Conservation (phyloP, 768 basidiomycete genomes). For the Mycena rosella region DNA sequence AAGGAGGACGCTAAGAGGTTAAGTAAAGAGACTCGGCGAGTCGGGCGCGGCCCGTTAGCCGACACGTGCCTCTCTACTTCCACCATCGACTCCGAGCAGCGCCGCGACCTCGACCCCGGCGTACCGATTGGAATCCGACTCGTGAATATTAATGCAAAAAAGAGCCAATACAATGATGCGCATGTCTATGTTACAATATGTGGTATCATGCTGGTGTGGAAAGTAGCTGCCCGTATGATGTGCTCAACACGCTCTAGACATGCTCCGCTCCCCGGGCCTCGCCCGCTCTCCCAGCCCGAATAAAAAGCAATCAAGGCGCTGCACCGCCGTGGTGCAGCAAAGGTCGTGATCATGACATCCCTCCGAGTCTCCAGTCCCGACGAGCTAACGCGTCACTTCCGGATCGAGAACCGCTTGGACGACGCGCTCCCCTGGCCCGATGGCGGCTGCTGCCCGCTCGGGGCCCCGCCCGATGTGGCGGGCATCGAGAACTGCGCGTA, state of each 20-base stretch:
- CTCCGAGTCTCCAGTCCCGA: neutral
- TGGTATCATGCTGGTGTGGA: conserved; percentile 27
- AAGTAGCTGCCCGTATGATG: conserved; percentile 11
- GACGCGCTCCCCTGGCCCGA: conserved; percentile 27
- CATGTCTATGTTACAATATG: conserved; percentile 27
- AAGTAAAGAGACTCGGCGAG: too few relatives aligned
- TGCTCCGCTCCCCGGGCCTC: conserved; percentile 12
- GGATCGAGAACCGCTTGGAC: conserved; percentile 50
- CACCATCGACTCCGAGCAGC: conserved; percentile 19
- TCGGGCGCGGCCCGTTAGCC: neutral
- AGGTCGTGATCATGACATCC: conserved; percentile 23
- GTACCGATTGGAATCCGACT: conserved; percentile 34
- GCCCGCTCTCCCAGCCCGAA: conserved; percentile 17
- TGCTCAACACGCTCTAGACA: conserved; percentile 27
- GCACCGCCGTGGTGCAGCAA: conserved; percentile 1
- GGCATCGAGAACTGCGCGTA: conserved; percentile 62
- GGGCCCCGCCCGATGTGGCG: conserved; percentile 31
- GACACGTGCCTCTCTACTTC: conserved; percentile 4
- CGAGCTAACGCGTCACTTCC: conserved; percentile 37
- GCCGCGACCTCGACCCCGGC: too few relatives aligned
- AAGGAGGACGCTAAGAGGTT: conserved; percentile 16
- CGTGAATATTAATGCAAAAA: conserved; percentile 16
- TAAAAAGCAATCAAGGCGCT: conserved; percentile 12
- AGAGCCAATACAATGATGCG: conserved; percentile 23
- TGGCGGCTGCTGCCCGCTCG: conserved; percentile 33